Base-by-base conservation (phyloP, 495 filamentous ascomycete genomes). In the Apodospora peruviana region DNA sequence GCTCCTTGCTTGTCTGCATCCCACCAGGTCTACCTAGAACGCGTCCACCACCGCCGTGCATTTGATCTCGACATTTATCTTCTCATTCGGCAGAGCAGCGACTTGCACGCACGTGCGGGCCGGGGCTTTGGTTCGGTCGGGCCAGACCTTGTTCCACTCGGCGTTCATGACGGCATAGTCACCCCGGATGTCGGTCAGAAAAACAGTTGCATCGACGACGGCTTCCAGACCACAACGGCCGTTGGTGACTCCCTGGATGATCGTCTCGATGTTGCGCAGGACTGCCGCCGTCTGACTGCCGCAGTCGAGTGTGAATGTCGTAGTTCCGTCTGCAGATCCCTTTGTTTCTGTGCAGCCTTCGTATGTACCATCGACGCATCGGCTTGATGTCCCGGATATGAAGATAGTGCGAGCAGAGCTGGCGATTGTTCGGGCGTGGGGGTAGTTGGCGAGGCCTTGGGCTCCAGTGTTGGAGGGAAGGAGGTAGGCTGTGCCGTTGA, bases 81-180 rank as follows among this genome's bases (percentile, higher is more conserved):
- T 52, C 49, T 57, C 56, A 22, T 57, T 55, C 1, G 56, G 56
- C 56, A 62, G 39, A 22, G 48, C 59, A 0, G 48, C 46, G 1
- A 62, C 59, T 43, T 62, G 48, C 25, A 62, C 53, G 21, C 62
- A 62, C 12, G 59, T 62, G 46, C 59, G 34, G 1, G 59, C 51
- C 16, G 59, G 59, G 8, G 59, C 59, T 14, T 48, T 53, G 24
- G 48, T 51, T 12, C 56, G 47, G 27, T 62, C 56, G 2, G 56
- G 56, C 59, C 59, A 62, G 29, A 57, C 45, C 39, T 51, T 57
- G 49, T 62, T 62, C 59, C 59, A 62, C 46, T 57, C 59, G 38
- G 51, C 47, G 39, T 62, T 62, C 59, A 62, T 62, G 23, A 47
- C 45, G 9, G 45, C 53, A 38, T 62, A 62, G 29, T 62, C 59